Percentiles rank a stretch among this genome's conserved stretches.
Evolutionary conservation across 352 stramenopile genomes (phyloP).

Genomic region (Globisporangium ultimum): DNA sequence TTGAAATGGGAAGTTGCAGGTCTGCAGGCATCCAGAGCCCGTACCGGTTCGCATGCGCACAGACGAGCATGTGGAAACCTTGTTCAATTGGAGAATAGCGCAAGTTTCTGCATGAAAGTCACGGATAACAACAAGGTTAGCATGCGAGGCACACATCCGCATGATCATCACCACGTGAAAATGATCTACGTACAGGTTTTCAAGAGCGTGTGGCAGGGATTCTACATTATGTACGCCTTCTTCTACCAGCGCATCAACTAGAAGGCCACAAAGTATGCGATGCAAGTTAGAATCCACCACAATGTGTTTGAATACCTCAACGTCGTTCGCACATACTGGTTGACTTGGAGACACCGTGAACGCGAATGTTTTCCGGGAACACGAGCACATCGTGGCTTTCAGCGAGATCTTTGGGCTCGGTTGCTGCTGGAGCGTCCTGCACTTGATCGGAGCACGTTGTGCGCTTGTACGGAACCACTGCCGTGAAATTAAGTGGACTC

Average conservation of each 20-base stretch:
- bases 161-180: background rate
- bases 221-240: conserved; percentile 29
- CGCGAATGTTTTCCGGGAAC: conserved; percentile 61
- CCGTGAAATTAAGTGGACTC: conserved; percentile 42
- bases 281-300: background rate
- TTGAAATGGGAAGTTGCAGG: too few relatives aligned
- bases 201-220: conserved; percentile 26
- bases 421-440: background rate
- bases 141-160: background rate
- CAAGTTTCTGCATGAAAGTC: conserved; percentile 28
- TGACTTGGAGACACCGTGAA: conserved; percentile 39
- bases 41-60: conserved; percentile 48
- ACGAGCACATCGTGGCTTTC: conserved; percentile 56
- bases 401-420: background rate
- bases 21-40: conserved; percentile 1
- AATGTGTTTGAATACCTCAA: background rate
- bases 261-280: background rate
- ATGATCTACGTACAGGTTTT: conserved; percentile 27
- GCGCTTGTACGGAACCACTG: conserved; percentile 45
- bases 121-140: background rate
- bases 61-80: conserved; percentile 65
- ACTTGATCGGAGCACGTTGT: conserved; percentile 3
- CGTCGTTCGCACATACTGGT: conserved; percentile 32
- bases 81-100: conserved; percentile 30
- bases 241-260: conserved; percentile 32